phyloP scores from a whole-genome alignment of 225 moss, liverwort and hornwort species.

The Bryoerythrophyllum caledonicum region DNA sequence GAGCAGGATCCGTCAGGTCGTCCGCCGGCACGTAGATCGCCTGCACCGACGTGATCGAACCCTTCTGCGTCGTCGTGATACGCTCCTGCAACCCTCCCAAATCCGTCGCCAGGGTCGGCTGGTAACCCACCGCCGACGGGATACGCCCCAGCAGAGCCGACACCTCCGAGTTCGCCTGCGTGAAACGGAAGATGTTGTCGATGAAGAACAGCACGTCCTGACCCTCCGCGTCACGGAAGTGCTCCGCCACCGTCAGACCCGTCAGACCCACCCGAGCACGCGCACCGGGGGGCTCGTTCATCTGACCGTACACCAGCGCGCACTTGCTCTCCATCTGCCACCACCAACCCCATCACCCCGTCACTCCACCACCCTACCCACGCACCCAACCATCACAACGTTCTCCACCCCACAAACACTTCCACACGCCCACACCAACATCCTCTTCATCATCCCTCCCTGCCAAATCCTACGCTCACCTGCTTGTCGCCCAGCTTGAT shows the following conservation, averaged over 20 bases:
- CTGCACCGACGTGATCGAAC: too few relatives aligned
- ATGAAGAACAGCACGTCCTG: constrained; percentile 96
- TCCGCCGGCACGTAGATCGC: too few relatives aligned
- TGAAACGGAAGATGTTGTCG: constrained; percentile 91
- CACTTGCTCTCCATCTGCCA: constrained; percentile 65
- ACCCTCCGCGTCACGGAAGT: constrained; percentile 93
- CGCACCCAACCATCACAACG: constrained; percentile 22
- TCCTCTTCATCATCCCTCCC: background rate
- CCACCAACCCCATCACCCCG: background rate
- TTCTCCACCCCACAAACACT: background rate
- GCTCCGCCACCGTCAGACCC: constrained; percentile 92
- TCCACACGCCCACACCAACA: too few relatives aligned
- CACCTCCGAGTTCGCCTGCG: too few relatives aligned
- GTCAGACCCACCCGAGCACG: constrained; percentile 77
- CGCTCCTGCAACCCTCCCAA: too few relatives aligned
- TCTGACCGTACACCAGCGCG: constrained; percentile 66
- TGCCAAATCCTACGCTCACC: constrained; percentile 23
- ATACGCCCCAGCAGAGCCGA: too few relatives aligned
- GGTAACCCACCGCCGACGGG: too few relatives aligned
- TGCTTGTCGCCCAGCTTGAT: constrained; percentile 61
- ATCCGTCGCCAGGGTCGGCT: too few relatives aligned
- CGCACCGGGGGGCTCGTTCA: constrained; percentile 73
- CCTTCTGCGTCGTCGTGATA: too few relatives aligned
- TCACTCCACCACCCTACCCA: constrained; percentile 13
- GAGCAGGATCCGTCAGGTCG: too few relatives aligned